Percentiles rank a stretch among this genome's conserved stretches.
Conservation (phyloP, 768 basidiomycete species). For the Candolleomyces eurysporus region DNA sequence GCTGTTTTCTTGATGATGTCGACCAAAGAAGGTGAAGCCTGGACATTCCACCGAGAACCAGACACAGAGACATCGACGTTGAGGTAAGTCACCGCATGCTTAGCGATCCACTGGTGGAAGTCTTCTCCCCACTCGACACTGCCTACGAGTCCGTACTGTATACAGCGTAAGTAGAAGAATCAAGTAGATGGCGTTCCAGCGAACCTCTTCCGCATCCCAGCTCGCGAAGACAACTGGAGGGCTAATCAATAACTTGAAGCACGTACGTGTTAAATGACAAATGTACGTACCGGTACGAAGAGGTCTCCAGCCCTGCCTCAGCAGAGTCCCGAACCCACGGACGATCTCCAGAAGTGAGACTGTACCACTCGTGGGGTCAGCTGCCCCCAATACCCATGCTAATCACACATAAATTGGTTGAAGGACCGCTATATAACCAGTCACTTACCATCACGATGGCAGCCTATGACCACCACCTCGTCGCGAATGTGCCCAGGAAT, state of each 20-base stretch:
- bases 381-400: conserved; percentile 54
- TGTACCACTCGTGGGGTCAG: conserved; percentile 76
- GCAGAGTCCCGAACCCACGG: conserved; percentile 64
- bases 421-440: background rate
- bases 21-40: conserved; percentile 80
- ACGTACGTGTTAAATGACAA: too few relatives aligned
- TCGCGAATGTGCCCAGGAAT: conserved; percentile 81
- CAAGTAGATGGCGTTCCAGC: background rate
- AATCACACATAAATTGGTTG: background rate
- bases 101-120: conserved; percentile 73
- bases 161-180: background rate
- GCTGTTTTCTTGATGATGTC: conserved; percentile 71
- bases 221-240: conserved; percentile 53
- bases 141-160: conserved; percentile 63
- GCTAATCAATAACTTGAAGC: background rate
- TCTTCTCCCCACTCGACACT: conserved; percentile 94
- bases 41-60: conserved; percentile 54
- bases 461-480: conserved; percentile 81
- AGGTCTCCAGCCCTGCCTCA: conserved; percentile 80
- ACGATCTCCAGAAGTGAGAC: conserved; percentile 73
- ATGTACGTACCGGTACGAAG: conserved; percentile 37
- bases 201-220: conserved; percentile 73
- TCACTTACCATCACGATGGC: conserved; percentile 75
- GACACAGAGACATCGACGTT: conserved; percentile 68
- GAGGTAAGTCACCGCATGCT: conserved; percentile 81